phyloP scores from a whole-genome alignment of 2,329 filamentous ascomycete species.

The Cladobotryum protrusum region DNA sequence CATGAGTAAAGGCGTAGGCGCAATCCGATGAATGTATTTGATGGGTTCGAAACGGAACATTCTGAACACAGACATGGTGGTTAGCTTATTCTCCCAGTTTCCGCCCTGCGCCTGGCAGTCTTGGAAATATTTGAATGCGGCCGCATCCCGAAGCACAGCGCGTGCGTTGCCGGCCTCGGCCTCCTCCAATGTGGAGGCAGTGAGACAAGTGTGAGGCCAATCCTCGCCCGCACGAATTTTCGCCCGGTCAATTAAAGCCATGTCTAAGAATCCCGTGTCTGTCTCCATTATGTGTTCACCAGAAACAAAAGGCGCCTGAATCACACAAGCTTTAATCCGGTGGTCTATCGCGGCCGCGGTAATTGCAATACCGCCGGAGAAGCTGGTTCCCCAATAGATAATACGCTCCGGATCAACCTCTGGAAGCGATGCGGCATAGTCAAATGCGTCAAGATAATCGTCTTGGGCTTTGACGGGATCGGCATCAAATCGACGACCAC shows the following conservation, averaged over 20 bases:
- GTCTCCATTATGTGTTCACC: slow-evolving; percentile 7
- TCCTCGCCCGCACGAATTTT: slow-evolving; percentile 1
- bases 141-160: slow-evolving; percentile 4
- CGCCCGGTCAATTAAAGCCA: slow-evolving; percentile 3
- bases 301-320: slow-evolving; percentile 12
- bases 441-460: slow-evolving; percentile 14
- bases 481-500: slow-evolving; percentile 11
- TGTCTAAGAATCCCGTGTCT: background rate
- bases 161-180: slow-evolving; percentile 1
- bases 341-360: slow-evolving; percentile 13
- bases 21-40: slow-evolving; percentile 12
- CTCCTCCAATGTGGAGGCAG: slow-evolving; percentile 4
- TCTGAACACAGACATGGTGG: slow-evolving; percentile 5
- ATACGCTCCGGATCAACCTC: slow-evolving; percentile 12
- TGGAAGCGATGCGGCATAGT: slow-evolving; percentile 12
- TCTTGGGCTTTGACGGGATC: slow-evolving; percentile 13
- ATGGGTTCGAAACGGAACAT: slow-evolving; percentile 6
- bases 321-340: slow-evolving; percentile 11
- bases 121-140: slow-evolving; percentile 2
- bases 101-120: background rate
- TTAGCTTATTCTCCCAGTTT: slow-evolving; percentile 11
- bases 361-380: slow-evolving; percentile 12
- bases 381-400: slow-evolving; percentile 14
- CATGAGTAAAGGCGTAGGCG: slow-evolving; percentile 13
- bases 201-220: background rate